A percentile compares a stretch with the other conserved stretches of the same genome.
phyloP scores from a whole-genome alignment of 257 asterid species.

The Leonotis leonurus region DNA sequence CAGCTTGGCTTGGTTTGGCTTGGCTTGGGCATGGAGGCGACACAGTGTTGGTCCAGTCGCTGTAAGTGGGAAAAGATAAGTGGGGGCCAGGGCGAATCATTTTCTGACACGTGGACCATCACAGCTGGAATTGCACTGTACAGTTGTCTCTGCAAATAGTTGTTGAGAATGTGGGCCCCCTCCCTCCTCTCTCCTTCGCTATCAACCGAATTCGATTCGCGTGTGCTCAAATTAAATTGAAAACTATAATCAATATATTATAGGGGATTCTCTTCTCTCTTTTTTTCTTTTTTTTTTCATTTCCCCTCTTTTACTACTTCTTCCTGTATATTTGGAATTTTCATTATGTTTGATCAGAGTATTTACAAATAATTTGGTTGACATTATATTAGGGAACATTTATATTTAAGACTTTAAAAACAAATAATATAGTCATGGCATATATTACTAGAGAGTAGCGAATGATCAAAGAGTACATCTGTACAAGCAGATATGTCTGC shows the following conservation, averaged over 20 bases:
- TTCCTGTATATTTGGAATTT: too few species aligned
- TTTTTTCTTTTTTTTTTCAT: background rate
- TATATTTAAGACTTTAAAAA: too few species aligned
- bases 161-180: slow-evolving; percentile 20
- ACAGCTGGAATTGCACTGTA: slow-evolving; percentile 53
- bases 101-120: slow-evolving; percentile 20
- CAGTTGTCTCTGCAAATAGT: slow-evolving; percentile 50
- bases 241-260: slow-evolving; percentile 4
- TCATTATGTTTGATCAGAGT: too few species aligned
- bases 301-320: too few species aligned
- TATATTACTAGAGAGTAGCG: too few species aligned
- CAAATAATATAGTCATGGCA: too few species aligned
- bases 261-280: background rate
- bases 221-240: slow-evolving; percentile 2
- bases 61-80: slow-evolving; percentile 32
- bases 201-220: slow-evolving; percentile 25
- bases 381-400: too few species aligned
- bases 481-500: too few species aligned
- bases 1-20: slow-evolving; percentile 31
- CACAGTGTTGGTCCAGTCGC: slow-evolving; percentile 42
- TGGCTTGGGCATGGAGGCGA: slow-evolving; percentile 13
- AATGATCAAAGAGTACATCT: too few species aligned
- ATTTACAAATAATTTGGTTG: too few species aligned
- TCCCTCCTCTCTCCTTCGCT: background rate
- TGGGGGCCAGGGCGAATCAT: slow-evolving; percentile 19